A percentile compares a stretch with the other conserved stretches of the same genome.
phyloP scores from a whole-genome alignment of 345 rosid species.

The thale cress (Arabidopsis thaliana) region DNA sequence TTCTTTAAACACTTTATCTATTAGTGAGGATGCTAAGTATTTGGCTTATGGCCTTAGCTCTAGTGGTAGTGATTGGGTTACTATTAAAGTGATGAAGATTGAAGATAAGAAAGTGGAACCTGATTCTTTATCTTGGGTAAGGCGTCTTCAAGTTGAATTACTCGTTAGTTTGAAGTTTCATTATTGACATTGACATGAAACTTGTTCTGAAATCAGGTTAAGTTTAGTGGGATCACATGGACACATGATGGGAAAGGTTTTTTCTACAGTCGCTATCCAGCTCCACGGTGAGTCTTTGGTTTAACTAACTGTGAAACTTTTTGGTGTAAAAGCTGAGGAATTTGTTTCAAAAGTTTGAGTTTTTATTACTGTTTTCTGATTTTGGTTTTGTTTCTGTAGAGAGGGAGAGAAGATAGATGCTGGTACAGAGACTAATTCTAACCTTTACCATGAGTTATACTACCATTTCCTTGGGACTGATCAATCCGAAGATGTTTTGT shows the following conservation, averaged over 20 bases:
- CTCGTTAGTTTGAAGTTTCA: not conserved
- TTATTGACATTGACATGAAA: slow-evolving; percentile 9
- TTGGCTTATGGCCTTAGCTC: slow-evolving; percentile 82
- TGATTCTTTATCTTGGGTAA: slow-evolving; percentile 85
- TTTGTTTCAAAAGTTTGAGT: slow-evolving; percentile 1
- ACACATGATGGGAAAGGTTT: slow-evolving; percentile 89
- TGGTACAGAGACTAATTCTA: slow-evolving; percentile 88
- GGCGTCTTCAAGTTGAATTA: slow-evolving; percentile 29
- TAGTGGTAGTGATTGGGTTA: slow-evolving; percentile 98
- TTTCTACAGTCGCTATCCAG: slow-evolving; percentile 90
- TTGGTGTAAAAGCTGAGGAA: slow-evolving; percentile 2
- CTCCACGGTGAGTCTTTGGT: slow-evolving; percentile 64
- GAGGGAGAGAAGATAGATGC: slow-evolving; percentile 84
- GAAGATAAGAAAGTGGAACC: slow-evolving; percentile 67
- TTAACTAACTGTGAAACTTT: not conserved
- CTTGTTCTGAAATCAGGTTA: slow-evolving; percentile 53
- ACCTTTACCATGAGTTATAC: slow-evolving; percentile 77
- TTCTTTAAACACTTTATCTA: slow-evolving; percentile 54
- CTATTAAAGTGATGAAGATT: slow-evolving; percentile 68
- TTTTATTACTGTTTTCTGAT: slow-evolving; percentile 11
- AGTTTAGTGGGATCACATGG: slow-evolving; percentile 83
- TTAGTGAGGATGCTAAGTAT: slow-evolving; percentile 79
- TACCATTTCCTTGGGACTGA: slow-evolving; percentile 81
- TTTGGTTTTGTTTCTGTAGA: slow-evolving; percentile 50
- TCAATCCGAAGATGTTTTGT: slow-evolving; percentile 85